phyloP scores from a whole-genome alignment of 2,329 filamentous ascomycete genomes.

The Paecilomyces niveus region DNA sequence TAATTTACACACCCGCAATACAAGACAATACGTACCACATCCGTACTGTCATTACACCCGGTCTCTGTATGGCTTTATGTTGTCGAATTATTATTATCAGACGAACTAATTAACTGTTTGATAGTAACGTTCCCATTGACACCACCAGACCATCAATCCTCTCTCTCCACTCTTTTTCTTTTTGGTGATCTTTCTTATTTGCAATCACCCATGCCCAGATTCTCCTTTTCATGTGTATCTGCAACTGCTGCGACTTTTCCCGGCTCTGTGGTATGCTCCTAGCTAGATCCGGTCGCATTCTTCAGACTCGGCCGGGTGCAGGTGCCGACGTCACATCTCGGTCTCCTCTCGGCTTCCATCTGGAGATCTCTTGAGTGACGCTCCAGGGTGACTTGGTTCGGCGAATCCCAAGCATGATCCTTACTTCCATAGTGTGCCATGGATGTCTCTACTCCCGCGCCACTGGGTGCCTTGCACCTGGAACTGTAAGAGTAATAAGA shows the following conservation, averaged over 20 bases:
- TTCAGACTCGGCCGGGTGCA: neutral
- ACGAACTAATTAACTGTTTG: no score
- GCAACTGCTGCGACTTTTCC: neutral
- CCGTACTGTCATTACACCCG: neutral
- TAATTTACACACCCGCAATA: neutral
- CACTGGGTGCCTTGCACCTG: neutral
- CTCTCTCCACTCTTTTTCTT: neutral
- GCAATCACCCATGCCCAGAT: neutral
- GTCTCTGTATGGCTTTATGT: no score
- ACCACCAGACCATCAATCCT: neutral
- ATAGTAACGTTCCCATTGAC: no score
- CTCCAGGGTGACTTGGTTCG: neutral
- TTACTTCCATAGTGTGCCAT: neutral
- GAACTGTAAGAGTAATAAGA: neutral
- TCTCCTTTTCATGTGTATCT: neutral
- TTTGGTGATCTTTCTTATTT: neutral
- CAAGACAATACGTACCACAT: neutral
- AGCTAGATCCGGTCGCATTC: neutral
- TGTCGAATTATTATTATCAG: no score
- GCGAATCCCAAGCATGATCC: neutral
- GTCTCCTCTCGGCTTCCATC: neutral
- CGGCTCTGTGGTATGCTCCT: neutral
- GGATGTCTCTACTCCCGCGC: neutral
- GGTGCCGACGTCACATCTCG: neutral
- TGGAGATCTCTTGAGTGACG: neutral